These are phyloP conservation scores for Calonectria pteridis DNA, from an alignment of 2,329 filamentous ascomycete species.

Conservation along the genomic window DNA sequence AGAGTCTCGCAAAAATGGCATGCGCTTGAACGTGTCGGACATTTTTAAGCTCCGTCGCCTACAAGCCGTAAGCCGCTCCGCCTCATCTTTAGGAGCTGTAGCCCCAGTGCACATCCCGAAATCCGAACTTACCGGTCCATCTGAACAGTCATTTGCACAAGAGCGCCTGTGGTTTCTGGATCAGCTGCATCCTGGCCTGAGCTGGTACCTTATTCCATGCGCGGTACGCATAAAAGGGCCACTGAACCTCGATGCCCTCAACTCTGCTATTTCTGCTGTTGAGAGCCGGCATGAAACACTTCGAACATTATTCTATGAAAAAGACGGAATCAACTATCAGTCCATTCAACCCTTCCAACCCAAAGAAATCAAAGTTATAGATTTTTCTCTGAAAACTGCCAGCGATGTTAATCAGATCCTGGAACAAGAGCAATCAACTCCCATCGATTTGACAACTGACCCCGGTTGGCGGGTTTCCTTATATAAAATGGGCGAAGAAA, in stretches of 20 bases:
- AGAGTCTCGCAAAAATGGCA: conserved; percentile 15
- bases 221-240: neutral
- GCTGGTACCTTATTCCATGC: neutral
- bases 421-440: conserved; percentile 13
- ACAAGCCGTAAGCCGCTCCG: neutral
- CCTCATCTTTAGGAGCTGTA: too few relatives aligned
- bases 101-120: too few relatives aligned
- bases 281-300: conserved; percentile 10
- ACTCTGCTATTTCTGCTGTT: neutral
- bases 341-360: conserved; percentile 6
- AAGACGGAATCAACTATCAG: conserved; percentile 15
- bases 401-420: neutral
- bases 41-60: conserved; percentile 12
- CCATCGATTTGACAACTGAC: conserved; percentile 25
- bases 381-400: conserved; percentile 10
- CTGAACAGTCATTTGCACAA: neutral
- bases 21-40: too few relatives aligned
- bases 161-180: neutral
- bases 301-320: conserved; percentile 28
- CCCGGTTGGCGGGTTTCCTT: conserved; percentile 34
- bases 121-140: too few relatives aligned
- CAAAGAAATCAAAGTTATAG: neutral
- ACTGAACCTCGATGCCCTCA: neutral
- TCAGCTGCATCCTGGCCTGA: neutral
- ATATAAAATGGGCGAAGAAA: conserved; percentile 3